These are phyloP conservation scores for Cymbopogon citratus DNA, from an alignment of 176 grass and related monocot species.

Conservation along the genomic window DNA sequence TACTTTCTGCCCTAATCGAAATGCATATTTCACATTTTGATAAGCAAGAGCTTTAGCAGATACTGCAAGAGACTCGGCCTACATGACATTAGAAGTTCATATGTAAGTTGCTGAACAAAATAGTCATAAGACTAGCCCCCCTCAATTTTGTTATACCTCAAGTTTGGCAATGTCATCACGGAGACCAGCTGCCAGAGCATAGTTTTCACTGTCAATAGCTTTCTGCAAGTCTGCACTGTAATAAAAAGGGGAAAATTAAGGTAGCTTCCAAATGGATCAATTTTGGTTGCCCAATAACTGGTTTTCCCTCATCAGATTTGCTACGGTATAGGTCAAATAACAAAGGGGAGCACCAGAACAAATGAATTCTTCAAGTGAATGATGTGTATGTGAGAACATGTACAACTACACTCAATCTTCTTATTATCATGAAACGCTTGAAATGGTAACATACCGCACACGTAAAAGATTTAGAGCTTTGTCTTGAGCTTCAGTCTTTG, in stretches of 20 bases:
- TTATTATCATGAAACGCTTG: background rate
- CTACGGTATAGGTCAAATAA: constrained; percentile 19
- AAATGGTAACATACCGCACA: constrained; percentile 56
- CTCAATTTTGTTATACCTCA: constrained; percentile 57
- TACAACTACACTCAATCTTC: background rate
- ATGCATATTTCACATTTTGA: constrained; percentile 82
- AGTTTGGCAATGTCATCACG: constrained; percentile 79
- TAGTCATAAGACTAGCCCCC: background rate
- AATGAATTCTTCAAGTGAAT: constrained; percentile 13
- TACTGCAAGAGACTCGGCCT: constrained; percentile 75
- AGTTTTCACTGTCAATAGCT: constrained; percentile 85
- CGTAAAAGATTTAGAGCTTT: constrained; percentile 79
- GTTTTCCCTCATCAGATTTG: background rate
- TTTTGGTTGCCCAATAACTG: background rate
- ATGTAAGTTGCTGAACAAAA: constrained; percentile 19
- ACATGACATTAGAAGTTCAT: constrained; percentile 32
- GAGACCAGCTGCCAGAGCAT: constrained; percentile 71
- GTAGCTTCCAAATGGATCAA: constrained; percentile 10
- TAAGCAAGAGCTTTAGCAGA: constrained; percentile 90
- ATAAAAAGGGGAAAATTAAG: constrained; percentile 31
- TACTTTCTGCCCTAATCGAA: constrained; percentile 85
- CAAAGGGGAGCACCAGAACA: constrained; percentile 14
- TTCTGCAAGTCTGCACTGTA: constrained; percentile 96
- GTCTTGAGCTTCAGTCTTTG: constrained; percentile 92
- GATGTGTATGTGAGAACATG: constrained; percentile 1